Evolutionary conservation across 352 stramenopile genomes (phyloP).

Genomic region (Blastocystis sp.): DNA sequence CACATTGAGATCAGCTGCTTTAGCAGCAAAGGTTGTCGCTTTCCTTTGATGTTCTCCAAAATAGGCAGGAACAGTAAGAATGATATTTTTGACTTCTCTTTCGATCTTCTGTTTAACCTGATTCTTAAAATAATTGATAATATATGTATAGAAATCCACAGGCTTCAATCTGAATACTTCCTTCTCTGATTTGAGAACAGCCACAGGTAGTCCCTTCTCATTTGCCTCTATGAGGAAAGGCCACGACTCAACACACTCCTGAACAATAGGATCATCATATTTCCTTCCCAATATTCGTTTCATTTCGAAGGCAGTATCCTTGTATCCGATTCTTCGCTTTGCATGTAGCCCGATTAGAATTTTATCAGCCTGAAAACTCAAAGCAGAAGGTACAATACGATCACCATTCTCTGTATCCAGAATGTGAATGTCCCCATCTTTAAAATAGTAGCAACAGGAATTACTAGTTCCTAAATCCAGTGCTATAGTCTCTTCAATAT

Average conservation of each 20-base stretch:
- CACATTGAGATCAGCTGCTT: constrained; percentile 81
- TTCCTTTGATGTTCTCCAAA: constrained; percentile 35
- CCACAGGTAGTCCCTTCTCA: not conserved
- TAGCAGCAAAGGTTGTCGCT: not conserved
- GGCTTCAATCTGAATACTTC: not conserved
- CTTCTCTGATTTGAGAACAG: not conserved
- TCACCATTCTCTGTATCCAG: not conserved
- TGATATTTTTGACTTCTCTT: not conserved
- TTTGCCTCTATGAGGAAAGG: not conserved
- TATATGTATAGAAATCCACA: not conserved
- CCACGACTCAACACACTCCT: not conserved
- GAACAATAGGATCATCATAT: not conserved
- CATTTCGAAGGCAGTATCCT: not conserved
- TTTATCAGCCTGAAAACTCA: not conserved
- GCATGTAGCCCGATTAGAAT: not conserved
- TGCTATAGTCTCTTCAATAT: constrained; percentile 25
- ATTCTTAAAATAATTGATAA: constrained; percentile 31
- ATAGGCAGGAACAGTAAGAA: constrained; percentile 35
- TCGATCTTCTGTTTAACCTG: not conserved
- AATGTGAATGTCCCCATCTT: not conserved
- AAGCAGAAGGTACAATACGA: not conserved
- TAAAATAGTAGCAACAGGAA: not conserved
- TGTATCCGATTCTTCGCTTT: not conserved
- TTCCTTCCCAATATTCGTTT: constrained; percentile 16
- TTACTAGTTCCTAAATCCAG: constrained; percentile 50